A percentile compares a stretch with the other conserved stretches of the same genome.
Evolutionary conservation across 352 stramenopile species (phyloP).

Genomic region (Aphanomyces cochlioides): DNA sequence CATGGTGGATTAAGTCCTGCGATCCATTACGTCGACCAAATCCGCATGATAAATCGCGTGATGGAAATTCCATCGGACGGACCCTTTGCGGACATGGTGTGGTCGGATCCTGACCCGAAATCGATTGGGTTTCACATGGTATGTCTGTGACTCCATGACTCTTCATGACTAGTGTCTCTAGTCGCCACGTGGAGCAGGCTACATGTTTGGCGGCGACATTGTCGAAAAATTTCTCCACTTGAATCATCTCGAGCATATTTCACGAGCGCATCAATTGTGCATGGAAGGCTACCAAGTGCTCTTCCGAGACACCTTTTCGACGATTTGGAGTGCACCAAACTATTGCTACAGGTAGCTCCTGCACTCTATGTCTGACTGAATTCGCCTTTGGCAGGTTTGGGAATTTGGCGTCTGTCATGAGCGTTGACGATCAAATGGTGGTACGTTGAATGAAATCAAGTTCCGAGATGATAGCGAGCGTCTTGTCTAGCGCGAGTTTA

Average conservation of each 20-base stretch:
- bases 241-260: slow-evolving; percentile 79
- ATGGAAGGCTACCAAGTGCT: slow-evolving; percentile 82
- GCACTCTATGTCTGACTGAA: too few relatives aligned
- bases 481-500: slow-evolving; percentile 60
- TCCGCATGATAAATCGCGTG: slow-evolving; percentile 82
- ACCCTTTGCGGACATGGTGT: slow-evolving; percentile 79
- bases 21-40: slow-evolving; percentile 89
- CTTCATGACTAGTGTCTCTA: slow-evolving; percentile 40
- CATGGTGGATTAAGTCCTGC: slow-evolving; percentile 65
- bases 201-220: slow-evolving; percentile 85
- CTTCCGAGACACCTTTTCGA: slow-evolving; percentile 73
- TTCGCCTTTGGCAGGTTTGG: slow-evolving; percentile 38
- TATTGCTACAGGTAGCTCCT: slow-evolving; percentile 68
- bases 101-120: slow-evolving; percentile 78
- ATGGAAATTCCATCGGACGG: slow-evolving; percentile 76
- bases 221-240: slow-evolving; percentile 78
- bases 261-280: slow-evolving; percentile 76
- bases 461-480: neutral
- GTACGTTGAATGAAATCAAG: slow-evolving; percentile 32
- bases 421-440: slow-evolving; percentile 56
- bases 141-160: slow-evolving; percentile 40
- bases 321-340: slow-evolving; percentile 82
- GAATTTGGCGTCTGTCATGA: slow-evolving; percentile 69
- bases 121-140: slow-evolving; percentile 82
- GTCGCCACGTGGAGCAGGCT: slow-evolving; percentile 74